Conservation (phyloP, 768 basidiomycete genomes). For the Hygrophorus russula region DNA sequence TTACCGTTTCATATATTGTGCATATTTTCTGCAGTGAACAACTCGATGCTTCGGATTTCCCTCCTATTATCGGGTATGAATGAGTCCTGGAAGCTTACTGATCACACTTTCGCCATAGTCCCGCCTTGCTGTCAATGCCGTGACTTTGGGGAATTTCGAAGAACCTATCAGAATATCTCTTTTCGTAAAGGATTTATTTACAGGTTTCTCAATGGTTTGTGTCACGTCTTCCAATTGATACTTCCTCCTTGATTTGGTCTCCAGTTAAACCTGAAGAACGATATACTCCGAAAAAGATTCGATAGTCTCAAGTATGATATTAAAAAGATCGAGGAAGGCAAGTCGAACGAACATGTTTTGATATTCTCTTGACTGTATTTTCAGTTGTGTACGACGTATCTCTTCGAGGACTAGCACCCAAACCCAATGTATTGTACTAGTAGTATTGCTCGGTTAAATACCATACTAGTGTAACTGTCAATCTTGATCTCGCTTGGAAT, state of each 20-base stretch:
- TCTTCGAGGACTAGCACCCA: constrained; percentile 44
- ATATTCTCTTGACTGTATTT: constrained; percentile 3
- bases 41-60: background rate
- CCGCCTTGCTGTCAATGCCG: constrained; percentile 67
- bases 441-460: no score
- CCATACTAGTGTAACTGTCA: no score
- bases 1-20: background rate
- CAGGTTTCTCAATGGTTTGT: constrained; percentile 74
- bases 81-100: background rate
- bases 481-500: no score
- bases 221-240: background rate
- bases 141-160: constrained; percentile 75
- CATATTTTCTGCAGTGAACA: background rate
- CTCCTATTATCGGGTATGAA: no score
- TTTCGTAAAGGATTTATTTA: constrained; percentile 73
- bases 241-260: background rate
- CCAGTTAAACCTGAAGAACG: constrained; percentile 78
- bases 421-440: no score
- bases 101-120: constrained; percentile 33
- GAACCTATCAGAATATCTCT: constrained; percentile 66
- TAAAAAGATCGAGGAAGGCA: constrained; percentile 84
- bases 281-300: constrained; percentile 60
- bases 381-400: constrained; percentile 82
- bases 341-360: constrained; percentile 8
- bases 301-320: constrained; percentile 81